Evolutionary conservation across 2,329 filamentous ascomycete species (phyloP), one percentile per base, ranked within the genome.

Genomic region (Pestalotiopsis sp.): DNA sequence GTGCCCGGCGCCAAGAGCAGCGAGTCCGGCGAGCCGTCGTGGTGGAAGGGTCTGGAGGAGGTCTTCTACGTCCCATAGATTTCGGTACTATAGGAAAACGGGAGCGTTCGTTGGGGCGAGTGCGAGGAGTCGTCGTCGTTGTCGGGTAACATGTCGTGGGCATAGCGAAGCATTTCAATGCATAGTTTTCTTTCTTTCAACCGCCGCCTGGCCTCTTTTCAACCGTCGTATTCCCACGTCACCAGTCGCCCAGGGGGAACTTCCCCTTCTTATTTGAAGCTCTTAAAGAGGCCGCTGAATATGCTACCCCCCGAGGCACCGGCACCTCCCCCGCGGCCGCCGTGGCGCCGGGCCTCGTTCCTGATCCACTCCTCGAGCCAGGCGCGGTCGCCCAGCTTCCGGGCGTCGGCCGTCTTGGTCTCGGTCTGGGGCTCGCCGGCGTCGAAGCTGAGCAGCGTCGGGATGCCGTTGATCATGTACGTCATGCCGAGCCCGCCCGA

Each of bases 11-110:
- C 88, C 2, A 84, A 81, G 72, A 85, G 83, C 69, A 90, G 88
- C 69, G 84, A 86, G 71, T 83, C 85, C 5, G 89, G 88, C 2
- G 84, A 83, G 71, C 86, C 86, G n/a, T 76, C 84, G 11, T 92
- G 91, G 91, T 93, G 91, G 91, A 89, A 86, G 75, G 85, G 84
- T 1, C 76, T 91, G 22, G 89, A 92, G 76, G 90, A 92, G 79
- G 89, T 92, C 3, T 93, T 92, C 75, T 89, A 90, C 75, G 77
- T 80, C 66, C 78, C 86, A 30, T 90, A 71, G 82, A 13, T 9
- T 9, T 5, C 6, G 30, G 7, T 35, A 22, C 10, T 3, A 14
- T 22, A 7, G 26, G 22, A 14, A 22, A 26, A 10, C 7, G 10
- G 6, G 56, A 26, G 13, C 52, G 11, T 59, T 35, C 57, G 26